Evolutionary conservation across 23 red algal species (phyloP).

Genomic region (Gracilaria caudata): DNA sequence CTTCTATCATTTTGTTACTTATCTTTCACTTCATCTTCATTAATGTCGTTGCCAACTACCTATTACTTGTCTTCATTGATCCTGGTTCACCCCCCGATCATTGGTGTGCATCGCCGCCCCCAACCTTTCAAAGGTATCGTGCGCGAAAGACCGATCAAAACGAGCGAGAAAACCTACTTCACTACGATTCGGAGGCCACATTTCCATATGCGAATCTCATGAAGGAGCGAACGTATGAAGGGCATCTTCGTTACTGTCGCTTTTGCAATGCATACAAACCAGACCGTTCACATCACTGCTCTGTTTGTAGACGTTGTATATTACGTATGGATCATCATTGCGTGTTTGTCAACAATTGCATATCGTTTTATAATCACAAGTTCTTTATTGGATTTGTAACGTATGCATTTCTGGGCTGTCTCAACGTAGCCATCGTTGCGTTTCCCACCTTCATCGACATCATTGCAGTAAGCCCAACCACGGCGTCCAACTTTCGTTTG

Average conservation of each 20-base stretch:
- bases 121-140: conserved; percentile 13
- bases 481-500: conserved; percentile 5
- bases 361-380: conserved; percentile 81
- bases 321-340: conserved; percentile 99
- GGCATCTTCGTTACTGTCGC: conserved; percentile 81
- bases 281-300: conserved; percentile 92
- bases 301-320: conserved; percentile 79
- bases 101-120: conserved; percentile 62
- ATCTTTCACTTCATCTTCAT: conserved; percentile 76
- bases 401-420: conserved; percentile 77
- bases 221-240: conserved; percentile 73
- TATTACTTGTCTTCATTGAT: conserved; percentile 70
- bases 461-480: conserved; percentile 22
- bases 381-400: conserved; percentile 80
- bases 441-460: conserved; percentile 60
- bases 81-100: conserved; percentile 75
- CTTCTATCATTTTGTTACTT: conserved; percentile 40
- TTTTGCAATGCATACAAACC: conserved; percentile 88
- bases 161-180: background rate
- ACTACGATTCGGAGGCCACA: background rate
- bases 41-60: conserved; percentile 67
- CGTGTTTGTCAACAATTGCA: conserved; percentile 86
- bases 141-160: background rate
- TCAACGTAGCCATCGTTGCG: conserved; percentile 63
- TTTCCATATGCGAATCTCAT: conserved; percentile 74